These are phyloP conservation scores for Paraleonurus japonicus DNA, from an alignment of 257 asterid genomes.

Conservation along the genomic window DNA sequence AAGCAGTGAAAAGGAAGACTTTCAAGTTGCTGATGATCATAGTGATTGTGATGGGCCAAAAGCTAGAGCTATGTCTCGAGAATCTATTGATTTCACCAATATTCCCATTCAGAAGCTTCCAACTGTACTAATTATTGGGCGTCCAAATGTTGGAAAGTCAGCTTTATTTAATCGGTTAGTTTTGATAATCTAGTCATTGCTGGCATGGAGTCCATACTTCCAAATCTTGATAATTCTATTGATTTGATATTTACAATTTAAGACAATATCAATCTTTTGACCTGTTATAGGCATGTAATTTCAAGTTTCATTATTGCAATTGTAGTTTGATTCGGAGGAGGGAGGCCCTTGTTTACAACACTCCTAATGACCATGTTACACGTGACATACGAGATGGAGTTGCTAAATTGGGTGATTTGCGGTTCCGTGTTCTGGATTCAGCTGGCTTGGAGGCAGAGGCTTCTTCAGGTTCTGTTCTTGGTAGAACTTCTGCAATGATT, in stretches of 20 bases:
- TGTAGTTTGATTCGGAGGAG: conserved; percentile 89
- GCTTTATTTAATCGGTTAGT: conserved; percentile 91
- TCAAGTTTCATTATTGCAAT: conserved; percentile 27
- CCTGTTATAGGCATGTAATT: conserved; percentile 21
- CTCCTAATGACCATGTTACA: conserved; percentile 93
- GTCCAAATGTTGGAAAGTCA: conserved; percentile 97
- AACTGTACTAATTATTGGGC: conserved; percentile 73
- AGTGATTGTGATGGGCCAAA: conserved; percentile 30
- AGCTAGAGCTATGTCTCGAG: conserved; percentile 30
- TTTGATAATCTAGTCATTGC: conserved; percentile 6
- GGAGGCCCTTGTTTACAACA: conserved; percentile 98
- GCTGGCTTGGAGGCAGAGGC: conserved; percentile 99
- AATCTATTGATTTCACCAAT: conserved; percentile 68
- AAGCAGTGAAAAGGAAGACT: conserved; percentile 33
- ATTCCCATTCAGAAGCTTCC: conserved; percentile 80
- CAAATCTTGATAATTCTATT: background rate
- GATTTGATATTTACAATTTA: conserved; percentile 1
- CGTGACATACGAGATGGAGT: conserved; percentile 94
- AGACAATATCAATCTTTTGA: background rate
- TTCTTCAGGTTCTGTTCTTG: conserved; percentile 92
- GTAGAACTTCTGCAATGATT: conserved; percentile 93
- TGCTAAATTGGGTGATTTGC: conserved; percentile 85
- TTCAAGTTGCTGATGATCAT: conserved; percentile 28
- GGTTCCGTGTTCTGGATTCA: conserved; percentile 90
- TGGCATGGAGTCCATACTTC: background rate